phyloP scores from a whole-genome alignment of 225 moss, liverwort and hornwort species.

The Bryoerythrophyllum caledonicum region DNA sequence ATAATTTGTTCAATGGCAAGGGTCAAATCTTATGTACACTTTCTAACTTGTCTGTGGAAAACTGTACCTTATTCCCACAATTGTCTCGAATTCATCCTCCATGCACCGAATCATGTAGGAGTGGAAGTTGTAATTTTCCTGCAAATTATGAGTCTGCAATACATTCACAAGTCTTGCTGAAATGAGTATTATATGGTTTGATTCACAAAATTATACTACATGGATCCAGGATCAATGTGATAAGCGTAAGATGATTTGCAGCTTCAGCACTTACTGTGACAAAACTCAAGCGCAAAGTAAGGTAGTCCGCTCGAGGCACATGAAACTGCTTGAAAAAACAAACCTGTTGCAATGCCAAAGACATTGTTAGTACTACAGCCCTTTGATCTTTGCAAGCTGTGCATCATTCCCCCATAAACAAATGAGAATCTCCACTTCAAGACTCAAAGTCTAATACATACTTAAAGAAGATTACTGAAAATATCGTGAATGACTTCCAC shows the following conservation, averaged over 20 bases:
- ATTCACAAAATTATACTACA: neutral
- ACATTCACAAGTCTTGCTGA: neutral
- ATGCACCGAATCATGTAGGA: constrained; percentile 68
- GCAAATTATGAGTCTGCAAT: constrained; percentile 58
- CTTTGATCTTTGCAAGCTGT: neutral
- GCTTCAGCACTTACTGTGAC: constrained; percentile 41
- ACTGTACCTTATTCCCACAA: constrained; percentile 69
- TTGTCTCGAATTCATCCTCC: constrained; percentile 71
- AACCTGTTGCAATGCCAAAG: constrained; percentile 29
- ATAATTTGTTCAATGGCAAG: no score
- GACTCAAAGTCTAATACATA: no score
- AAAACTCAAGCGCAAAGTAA: constrained; percentile 69
- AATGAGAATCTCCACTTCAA: neutral
- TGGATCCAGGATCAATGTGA: neutral
- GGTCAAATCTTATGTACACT: no score
- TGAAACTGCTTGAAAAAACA: constrained; percentile 80
- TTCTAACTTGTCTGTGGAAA: neutral
- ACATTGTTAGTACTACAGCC: neutral
- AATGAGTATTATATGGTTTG: neutral
- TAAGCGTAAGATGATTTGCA: neutral
- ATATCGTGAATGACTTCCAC: no score
- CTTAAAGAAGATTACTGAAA: no score
- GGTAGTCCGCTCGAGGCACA: constrained; percentile 68
- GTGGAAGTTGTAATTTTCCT: constrained; percentile 63
- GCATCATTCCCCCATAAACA: neutral